phyloP scores from a whole-genome alignment of 164 flowering plant species.

The Umbellularia californica region DNA sequence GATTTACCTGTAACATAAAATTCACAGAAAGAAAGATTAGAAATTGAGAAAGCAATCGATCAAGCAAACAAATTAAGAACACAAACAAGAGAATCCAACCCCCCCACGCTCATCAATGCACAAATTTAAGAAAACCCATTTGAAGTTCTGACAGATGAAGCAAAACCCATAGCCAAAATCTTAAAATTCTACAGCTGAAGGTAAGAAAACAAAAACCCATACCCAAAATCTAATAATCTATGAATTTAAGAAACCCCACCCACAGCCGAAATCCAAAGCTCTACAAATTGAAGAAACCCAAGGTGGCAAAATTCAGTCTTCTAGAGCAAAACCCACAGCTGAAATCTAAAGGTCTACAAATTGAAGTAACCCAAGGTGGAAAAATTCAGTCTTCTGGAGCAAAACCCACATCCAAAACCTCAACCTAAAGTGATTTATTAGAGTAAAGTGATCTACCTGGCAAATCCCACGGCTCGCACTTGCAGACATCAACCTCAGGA shows the following conservation, averaged over 20 bases:
- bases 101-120: neutral
- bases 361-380: neutral
- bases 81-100: neutral
- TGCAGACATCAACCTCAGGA: constrained; percentile 61
- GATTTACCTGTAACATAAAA: constrained; percentile 38
- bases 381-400: neutral
- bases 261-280: no score
- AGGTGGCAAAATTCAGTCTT: no score
- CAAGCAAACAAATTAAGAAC: neutral
- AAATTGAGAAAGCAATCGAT: neutral
- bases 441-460: constrained; percentile 34
- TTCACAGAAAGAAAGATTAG: neutral
- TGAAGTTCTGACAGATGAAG: no score
- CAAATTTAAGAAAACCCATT: neutral
- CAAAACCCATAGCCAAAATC: neutral
- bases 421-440: no score
- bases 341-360: no score
- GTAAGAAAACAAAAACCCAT: no score
- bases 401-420: neutral
- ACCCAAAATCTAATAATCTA: neutral
- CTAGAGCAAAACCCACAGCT: no score
- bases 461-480: constrained; percentile 81
- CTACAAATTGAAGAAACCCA: no score
- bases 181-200: neutral
- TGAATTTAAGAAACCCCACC: neutral